Evolutionary conservation across 2,329 filamentous ascomycete genomes (phyloP).

Genomic region (Dactylellina leptospora): DNA sequence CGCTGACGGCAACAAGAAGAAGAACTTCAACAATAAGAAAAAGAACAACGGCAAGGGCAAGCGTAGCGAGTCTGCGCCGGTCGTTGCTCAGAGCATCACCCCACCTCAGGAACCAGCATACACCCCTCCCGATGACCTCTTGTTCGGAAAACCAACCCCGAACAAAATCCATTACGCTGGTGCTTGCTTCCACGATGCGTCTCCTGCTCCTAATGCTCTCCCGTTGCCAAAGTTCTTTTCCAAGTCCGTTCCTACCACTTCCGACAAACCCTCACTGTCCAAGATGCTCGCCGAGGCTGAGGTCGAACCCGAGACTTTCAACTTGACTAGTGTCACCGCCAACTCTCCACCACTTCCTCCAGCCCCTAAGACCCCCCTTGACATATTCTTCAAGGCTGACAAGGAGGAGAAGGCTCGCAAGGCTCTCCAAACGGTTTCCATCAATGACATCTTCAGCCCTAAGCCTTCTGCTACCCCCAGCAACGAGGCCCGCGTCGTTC

Average conservation of each 20-base stretch:
- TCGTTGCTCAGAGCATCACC: constrained; percentile 32
- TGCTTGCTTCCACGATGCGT: constrained; percentile 89
- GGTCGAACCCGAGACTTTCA: constrained; percentile 63
- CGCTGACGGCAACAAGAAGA: constrained; percentile 23
- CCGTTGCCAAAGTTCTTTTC: constrained; percentile 90
- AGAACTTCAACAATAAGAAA: constrained; percentile 38
- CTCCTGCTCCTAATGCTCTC: constrained; percentile 83
- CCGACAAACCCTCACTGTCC: constrained; percentile 62
- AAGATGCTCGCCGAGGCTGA: constrained; percentile 62
- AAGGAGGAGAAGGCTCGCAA: constrained; percentile 75
- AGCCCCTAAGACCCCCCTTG: constrained; percentile 72
- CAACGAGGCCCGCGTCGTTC: constrained; percentile 35
- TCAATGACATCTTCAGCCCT: constrained; percentile 52
- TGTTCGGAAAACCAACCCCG: constrained; percentile 58
- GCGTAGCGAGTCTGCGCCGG: constrained; percentile 13
- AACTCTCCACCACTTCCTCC: constrained; percentile 28
- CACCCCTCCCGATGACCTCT: constrained; percentile 41
- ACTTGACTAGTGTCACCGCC: constrained; percentile 57
- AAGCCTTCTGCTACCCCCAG: constrained; percentile 53
- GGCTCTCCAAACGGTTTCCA: constrained; percentile 25
- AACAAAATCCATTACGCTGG: constrained; percentile 78
- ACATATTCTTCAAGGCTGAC: constrained; percentile 89
- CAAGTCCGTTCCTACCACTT: constrained; percentile 76
- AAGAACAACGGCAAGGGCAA: constrained; percentile 36
- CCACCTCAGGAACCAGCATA: constrained; percentile 29